Conservation (phyloP, 169 alveolate species). For the Plasmodium sp. region DNA sequence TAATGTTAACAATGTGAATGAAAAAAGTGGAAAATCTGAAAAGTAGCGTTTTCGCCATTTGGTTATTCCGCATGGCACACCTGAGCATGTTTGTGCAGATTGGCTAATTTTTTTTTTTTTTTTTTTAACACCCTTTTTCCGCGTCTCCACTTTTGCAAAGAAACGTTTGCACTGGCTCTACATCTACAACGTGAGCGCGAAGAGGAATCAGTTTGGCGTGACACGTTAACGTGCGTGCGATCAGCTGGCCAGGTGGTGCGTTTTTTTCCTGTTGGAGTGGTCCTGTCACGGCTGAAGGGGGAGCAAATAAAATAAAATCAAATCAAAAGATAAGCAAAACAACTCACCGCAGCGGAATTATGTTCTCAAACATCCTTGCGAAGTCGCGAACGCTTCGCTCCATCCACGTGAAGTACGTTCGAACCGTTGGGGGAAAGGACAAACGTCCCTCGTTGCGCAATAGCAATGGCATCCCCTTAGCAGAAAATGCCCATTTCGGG, state of each 20-base stretch:
- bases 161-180: not conserved
- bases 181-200: not conserved
- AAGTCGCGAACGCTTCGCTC: not conserved
- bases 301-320: not conserved
- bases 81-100: not conserved
- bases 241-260: not conserved
- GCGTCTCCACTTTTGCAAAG: not conserved
- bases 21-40: constrained; percentile 18
- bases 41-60: not conserved
- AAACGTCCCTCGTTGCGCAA: not conserved
- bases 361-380: not conserved
- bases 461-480: not conserved
- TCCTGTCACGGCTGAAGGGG: not conserved
- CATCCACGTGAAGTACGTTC: not conserved
- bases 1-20: constrained; percentile 19
- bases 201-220: not conserved
- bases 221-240: not conserved
- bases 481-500: not conserved
- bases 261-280: not conserved
- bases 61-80: not conserved
- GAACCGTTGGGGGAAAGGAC: not conserved
- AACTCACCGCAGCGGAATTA: not conserved
- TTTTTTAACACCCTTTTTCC: not conserved
- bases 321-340: not conserved
- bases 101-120: not conserved